Evolutionary conservation across 78 protist species (phyloP), one percentile per base, ranked within the genome.

Genomic region (Chrysochromulina parva): DNA sequence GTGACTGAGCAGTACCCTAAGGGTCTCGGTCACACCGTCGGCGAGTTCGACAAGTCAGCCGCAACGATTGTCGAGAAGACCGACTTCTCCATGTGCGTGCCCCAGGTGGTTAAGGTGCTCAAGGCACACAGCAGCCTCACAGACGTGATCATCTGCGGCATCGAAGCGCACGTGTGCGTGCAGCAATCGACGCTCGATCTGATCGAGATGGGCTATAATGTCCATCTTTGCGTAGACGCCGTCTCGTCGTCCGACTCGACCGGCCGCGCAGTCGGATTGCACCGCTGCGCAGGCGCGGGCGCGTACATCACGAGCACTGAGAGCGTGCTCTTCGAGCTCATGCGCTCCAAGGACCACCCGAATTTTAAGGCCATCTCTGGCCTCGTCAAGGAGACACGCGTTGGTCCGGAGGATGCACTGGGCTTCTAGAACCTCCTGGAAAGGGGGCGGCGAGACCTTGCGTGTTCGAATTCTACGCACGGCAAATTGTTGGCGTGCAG

Each of bases 1-100:
- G 84, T 90, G n/a, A 90, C 92, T n/a, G 92, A 90, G 88, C 92
- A 90, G 67, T 88, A 90, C 84, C 90, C 92, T 4, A 90, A 58
- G 20, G 60, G 59, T 26, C 84, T 88, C 16, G 38, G 50, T 1
- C 55, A 9, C 57, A 74, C 84, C 7, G 84, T 74, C 52, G 55
- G 26, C 24, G 58, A 50, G 28, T 57, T 74, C 55, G 84, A 74
- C 58, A 20, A 3, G 22, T 0, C 65, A 1, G n/a, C 24, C 38
- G 87, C 19, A 7, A 13, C 47, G 11, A 22, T 9, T 28, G 6
- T n/a, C 3, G 91, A 90, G 60, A 90, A 90, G 88, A 90, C 60
- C 87, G 1, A 2, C 55, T 90, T 90, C 69, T 24, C 65, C 11
- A 90, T 90, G 92, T 28, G 86, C 82, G 1, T 48, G 48, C 58